These are phyloP conservation scores for Clarireedia homoeocarpa DNA, from an alignment of 2,329 filamentous ascomycete genomes.

Conservation along the genomic window DNA sequence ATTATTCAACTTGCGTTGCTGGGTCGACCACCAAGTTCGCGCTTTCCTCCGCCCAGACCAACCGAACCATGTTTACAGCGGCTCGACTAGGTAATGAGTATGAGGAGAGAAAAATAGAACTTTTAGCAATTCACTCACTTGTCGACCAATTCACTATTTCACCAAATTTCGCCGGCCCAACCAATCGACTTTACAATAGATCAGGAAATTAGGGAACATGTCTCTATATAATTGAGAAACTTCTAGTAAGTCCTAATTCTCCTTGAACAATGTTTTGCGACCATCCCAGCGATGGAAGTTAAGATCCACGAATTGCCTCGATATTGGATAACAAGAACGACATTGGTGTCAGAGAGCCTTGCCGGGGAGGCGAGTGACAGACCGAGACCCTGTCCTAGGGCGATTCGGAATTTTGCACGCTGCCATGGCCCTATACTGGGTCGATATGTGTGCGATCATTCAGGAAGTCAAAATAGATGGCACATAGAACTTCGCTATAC, in stretches of 20 bases:
- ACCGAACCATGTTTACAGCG: slow-evolving; percentile 2
- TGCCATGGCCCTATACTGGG: slow-evolving; percentile 4
- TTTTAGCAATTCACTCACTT: not conserved
- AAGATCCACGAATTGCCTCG: not conserved
- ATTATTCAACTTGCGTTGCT: not conserved
- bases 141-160: slow-evolving; percentile 5
- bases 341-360: not conserved
- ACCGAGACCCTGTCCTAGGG: not conserved
- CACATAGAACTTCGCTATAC: slow-evolving; percentile 4
- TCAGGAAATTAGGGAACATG: not conserved
- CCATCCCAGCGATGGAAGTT: not conserved
- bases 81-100: not conserved
- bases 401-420: not conserved
- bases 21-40: not conserved
- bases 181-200: not conserved
- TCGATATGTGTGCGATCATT: slow-evolving; percentile 1
- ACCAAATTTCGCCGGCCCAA: not conserved
- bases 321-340: slow-evolving; percentile 1
- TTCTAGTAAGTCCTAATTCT: not conserved
- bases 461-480: not conserved
- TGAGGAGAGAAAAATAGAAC: not conserved
- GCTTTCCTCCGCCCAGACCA: slow-evolving; percentile 1
- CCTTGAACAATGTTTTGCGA: not conserved
- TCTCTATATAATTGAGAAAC: not conserved
- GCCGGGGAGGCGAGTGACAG: not conserved